Evolutionary conservation across 257 asterid species (phyloP), one percentile per base, ranked within the genome.

Genomic region (Handroanthus guayacan): DNA sequence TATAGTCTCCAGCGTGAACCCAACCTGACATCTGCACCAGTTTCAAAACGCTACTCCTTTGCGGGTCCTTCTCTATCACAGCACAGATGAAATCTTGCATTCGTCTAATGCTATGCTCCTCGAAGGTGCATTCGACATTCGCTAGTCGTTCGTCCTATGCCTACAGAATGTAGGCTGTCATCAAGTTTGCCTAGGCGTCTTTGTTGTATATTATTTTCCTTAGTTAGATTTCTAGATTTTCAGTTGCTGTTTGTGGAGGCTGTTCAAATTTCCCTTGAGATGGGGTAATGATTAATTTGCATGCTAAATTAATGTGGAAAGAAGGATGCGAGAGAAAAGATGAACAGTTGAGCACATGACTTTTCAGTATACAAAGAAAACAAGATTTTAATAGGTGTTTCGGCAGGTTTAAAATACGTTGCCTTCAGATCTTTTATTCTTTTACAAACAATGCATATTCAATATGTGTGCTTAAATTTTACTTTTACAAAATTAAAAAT

Each of bases 11-110:
- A 61, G 39, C 80, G 38, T 12, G 76, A 66, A 25, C 75, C 78
- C 70, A 86, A 83, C 51, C 25, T 75, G 74, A 13, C 67, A 5
- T 47, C 89, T 37, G 63, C 87, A 14, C 86, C 90, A 7, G 91
- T 86, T 65, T 87, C 92, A 10, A 78, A 81, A n/a, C 87, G 90
- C 65, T 88, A 92, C 79, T 80, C 97, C 54, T 89, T 87, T 76
- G 87, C 80, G 3, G 96, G 89, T 20, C 94, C 90, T 14, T 78
- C 91, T 77, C 77, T 62, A 2, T 77, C 85, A 0, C 85, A 54
- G n/a, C 84, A 56, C 71, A 82, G 87, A 85, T 75, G 74, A 62
- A 51, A 60, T 54, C 11, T 14, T 5, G 9, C 43, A 16, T 9
- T 3, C 12, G 68, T 66, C 45, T 41, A 25, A 3, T 17, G 50